Percentiles rank a stretch among this genome's conserved stretches.
phyloP scores from a whole-genome alignment of 2,329 filamentous ascomycete species.

The Escovopsis weberi region DNA sequence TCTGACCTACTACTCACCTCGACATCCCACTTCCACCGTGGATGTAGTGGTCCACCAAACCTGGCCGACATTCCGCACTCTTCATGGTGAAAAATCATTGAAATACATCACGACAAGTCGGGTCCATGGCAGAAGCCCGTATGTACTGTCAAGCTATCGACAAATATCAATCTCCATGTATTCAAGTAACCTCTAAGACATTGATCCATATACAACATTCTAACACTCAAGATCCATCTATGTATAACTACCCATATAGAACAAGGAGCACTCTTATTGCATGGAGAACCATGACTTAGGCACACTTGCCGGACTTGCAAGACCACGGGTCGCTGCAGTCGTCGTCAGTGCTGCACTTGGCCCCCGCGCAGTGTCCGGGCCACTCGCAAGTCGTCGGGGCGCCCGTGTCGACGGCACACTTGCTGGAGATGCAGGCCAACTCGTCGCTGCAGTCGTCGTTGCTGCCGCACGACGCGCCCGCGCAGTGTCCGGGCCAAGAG shows the following conservation, averaged over 20 bases:
- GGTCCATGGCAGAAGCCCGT: no score
- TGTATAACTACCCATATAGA: no score
- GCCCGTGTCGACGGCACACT: background rate
- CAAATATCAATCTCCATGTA: no score
- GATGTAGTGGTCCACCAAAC: background rate
- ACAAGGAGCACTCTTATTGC: no score
- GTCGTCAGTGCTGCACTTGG: slow-evolving; percentile 1
- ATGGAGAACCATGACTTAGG: no score
- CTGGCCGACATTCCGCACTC: background rate
- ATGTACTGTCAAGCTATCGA: no score
- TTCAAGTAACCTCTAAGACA: no score
- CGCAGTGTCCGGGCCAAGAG: slow-evolving; percentile 2
- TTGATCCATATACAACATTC: no score
- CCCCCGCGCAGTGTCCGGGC: slow-evolving; percentile 2
- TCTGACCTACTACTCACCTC: background rate
- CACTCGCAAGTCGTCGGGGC: no score
- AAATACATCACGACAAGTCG: no score
- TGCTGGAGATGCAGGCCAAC: slow-evolving; percentile 1
- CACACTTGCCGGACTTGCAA: background rate
- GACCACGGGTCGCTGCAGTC: slow-evolving; percentile 2
- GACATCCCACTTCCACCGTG: background rate
- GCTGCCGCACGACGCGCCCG: slow-evolving; percentile 1
- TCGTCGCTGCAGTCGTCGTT: slow-evolving; percentile 3
- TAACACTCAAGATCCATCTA: no score
- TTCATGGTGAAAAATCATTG: no score